Evolutionary conservation across 805 yeast genomes (phyloP).

Genomic region (Kuraishia floccosa): DNA sequence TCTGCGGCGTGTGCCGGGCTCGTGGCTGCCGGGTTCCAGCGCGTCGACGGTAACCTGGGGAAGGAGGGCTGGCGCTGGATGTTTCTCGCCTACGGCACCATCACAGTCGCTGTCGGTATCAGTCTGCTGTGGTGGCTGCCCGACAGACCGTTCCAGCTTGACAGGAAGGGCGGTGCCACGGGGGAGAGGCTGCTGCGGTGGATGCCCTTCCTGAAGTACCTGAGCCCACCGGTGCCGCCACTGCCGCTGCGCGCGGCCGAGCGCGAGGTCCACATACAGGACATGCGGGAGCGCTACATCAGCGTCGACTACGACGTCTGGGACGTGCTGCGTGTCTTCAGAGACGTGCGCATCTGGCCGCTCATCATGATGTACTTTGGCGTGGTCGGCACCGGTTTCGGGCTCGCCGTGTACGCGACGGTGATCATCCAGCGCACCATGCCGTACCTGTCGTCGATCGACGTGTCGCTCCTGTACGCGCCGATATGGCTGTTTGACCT

Average conservation of each 20-base stretch:
- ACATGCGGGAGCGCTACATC: conserved; percentile 42
- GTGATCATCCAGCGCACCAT: conserved; percentile 59
- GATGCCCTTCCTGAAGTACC: not conserved
- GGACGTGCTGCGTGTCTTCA: conserved; percentile 42
- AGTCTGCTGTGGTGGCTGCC: conserved; percentile 77
- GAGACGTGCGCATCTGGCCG: conserved; percentile 70
- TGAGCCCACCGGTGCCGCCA: conserved; percentile 4
- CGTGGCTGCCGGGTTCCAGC: conserved; percentile 81
- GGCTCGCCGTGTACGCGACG: conserved; percentile 77
- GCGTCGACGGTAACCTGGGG: conserved; percentile 63
- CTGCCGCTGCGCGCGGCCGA: conserved; percentile 47
- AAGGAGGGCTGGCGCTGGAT: conserved; percentile 82
- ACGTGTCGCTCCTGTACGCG: conserved; percentile 68
- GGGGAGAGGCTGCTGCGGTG: conserved; percentile 9
- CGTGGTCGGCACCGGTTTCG: conserved; percentile 86
- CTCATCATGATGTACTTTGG: conserved; percentile 83
- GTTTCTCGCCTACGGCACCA: conserved; percentile 63
- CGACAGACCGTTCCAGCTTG: conserved; percentile 45
- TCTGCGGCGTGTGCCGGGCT: conserved; percentile 85
- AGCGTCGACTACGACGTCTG: conserved; percentile 42
- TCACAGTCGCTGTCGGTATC: conserved; percentile 56
- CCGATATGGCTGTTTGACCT: conserved; percentile 88
- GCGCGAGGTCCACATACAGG: conserved; percentile 41
- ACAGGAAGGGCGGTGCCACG: conserved; percentile 3
- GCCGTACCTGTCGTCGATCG: conserved; percentile 50